These are phyloP conservation scores for Moricandia arvensis DNA, from an alignment of 345 rosid genomes.

Conservation along the genomic window DNA sequence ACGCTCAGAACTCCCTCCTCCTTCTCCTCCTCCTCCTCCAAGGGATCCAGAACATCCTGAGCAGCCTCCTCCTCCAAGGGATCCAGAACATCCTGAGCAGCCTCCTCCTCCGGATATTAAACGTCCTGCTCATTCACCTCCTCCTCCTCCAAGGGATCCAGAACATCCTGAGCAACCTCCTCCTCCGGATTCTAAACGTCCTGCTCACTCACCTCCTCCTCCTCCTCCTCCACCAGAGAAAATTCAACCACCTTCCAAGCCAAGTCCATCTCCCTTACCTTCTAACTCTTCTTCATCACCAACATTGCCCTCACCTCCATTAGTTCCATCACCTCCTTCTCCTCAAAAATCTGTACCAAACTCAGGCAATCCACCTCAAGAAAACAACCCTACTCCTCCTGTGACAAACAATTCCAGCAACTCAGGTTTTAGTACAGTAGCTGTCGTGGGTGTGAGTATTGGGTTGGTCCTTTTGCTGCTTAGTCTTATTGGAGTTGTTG, in stretches of 20 bases:
- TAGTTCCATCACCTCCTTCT: constrained; percentile 42
- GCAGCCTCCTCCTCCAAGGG: constrained; percentile 2
- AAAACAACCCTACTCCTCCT: constrained; percentile 32
- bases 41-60: background rate
- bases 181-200: constrained; percentile 31
- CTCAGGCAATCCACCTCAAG: constrained; percentile 24
- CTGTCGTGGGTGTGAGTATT: constrained; percentile 51
- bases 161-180: background rate
- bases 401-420: constrained; percentile 35
- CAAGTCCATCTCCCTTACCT: constrained; percentile 39
- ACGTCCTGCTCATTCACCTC: constrained; percentile 26
- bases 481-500: constrained; percentile 49
- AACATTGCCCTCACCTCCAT: constrained; percentile 41
- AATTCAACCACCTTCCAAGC: constrained; percentile 41
- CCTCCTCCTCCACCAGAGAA: constrained; percentile 36
- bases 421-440: constrained; percentile 42
- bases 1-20: constrained; percentile 21
- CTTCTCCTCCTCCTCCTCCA: constrained; percentile 16
- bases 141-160: background rate
- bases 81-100: constrained; percentile 15
- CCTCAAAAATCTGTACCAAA: constrained; percentile 29
- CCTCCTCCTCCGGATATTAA: constrained; percentile 39
- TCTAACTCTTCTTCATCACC: constrained; percentile 40
- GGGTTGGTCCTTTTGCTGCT: constrained; percentile 56
- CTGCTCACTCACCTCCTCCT: constrained; percentile 25